These are phyloP conservation scores for Pseudozyma flocculosa DNA, from an alignment of 1,284 basidiomycete species.

Conservation along the genomic window DNA sequence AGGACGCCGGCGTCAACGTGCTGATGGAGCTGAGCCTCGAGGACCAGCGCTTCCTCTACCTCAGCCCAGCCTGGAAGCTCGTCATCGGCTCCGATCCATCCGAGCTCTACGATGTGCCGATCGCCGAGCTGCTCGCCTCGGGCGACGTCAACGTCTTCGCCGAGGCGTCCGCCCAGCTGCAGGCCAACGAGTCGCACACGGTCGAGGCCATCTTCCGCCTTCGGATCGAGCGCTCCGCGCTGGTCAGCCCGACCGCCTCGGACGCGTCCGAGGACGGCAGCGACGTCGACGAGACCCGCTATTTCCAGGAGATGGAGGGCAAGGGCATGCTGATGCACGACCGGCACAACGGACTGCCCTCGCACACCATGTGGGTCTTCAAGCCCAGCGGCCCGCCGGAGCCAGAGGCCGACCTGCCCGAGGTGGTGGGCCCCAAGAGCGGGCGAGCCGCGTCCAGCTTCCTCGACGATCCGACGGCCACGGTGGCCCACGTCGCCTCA, in stretches of 20 bases:
- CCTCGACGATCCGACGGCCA: conserved; percentile 19
- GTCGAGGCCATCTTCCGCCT: conserved; percentile 88
- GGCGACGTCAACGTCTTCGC: conserved; percentile 83
- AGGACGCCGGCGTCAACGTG: conserved; percentile 63
- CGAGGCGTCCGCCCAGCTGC: conserved; percentile 80
- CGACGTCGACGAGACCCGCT: conserved; percentile 59
- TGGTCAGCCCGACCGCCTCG: conserved; percentile 63
- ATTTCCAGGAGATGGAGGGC: conserved; percentile 86
- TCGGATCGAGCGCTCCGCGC: conserved; percentile 62
- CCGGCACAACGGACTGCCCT: conserved; percentile 77
- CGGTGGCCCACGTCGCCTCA: conserved; percentile 40
- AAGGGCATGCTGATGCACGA: conserved; percentile 99
- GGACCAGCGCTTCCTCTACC: conserved; percentile 81
- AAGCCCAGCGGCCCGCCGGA: conserved; percentile 68
- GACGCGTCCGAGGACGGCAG: conserved; percentile 36
- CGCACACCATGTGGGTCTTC: conserved; percentile 99
- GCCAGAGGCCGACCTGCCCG: conserved; percentile 40
- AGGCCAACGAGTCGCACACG: conserved; percentile 89
- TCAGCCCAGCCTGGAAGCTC: conserved; percentile 90
- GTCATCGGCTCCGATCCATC: conserved; percentile 83
- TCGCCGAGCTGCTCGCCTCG: conserved; percentile 78
- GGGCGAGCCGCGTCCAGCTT: conserved; percentile 14
- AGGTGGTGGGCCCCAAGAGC: conserved; percentile 23
- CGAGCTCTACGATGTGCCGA: conserved; percentile 74
- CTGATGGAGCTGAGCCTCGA: conserved; percentile 93